Evolutionary conservation across 495 filamentous ascomycete genomes (phyloP).

Genomic region (Clohesyomyces aquaticus): DNA sequence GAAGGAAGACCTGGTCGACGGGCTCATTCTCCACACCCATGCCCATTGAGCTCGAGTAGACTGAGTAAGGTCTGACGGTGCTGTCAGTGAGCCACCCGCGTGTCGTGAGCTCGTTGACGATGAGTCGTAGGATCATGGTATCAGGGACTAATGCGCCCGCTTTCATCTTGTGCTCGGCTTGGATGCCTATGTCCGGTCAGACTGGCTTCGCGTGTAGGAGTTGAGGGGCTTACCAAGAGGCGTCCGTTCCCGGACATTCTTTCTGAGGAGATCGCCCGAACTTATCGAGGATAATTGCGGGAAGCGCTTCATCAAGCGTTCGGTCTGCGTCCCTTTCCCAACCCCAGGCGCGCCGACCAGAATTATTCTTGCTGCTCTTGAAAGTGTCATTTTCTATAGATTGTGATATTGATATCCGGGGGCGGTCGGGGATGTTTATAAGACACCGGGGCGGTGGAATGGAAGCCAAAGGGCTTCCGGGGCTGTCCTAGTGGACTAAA

Average conservation of each 20-base stretch:
- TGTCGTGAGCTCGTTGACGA: constrained; percentile 79
- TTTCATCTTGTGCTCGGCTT: constrained; percentile 86
- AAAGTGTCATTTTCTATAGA: constrained; percentile 37
- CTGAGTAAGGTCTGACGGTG: constrained; percentile 47
- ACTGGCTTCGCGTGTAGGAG: neutral
- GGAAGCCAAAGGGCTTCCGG: constrained; percentile 29
- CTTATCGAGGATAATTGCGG: constrained; percentile 89
- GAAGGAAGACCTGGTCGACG: constrained; percentile 49
- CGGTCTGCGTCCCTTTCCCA: constrained; percentile 94
- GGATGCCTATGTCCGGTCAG: constrained; percentile 63
- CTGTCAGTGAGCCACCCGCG: constrained; percentile 74
- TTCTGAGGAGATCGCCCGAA: constrained; percentile 87
- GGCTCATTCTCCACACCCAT: constrained; percentile 32
- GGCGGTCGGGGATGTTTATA: constrained; percentile 1
- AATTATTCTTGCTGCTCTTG: constrained; percentile 82
- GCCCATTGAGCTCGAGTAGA: constrained; percentile 40
- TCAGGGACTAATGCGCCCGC: constrained; percentile 84
- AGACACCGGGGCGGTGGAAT: constrained; percentile 21
- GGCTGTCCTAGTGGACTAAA: constrained; percentile 22
- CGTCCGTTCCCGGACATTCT: constrained; percentile 82
- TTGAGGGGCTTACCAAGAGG: constrained; percentile 67
- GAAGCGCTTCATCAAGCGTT: constrained; percentile 81
- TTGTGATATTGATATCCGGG: neutral
- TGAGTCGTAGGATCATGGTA: constrained; percentile 86
- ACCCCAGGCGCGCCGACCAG: constrained; percentile 92